phyloP scores from a whole-genome alignment of 2,329 filamentous ascomycete species.

The Coccinonectria pachysandricola region DNA sequence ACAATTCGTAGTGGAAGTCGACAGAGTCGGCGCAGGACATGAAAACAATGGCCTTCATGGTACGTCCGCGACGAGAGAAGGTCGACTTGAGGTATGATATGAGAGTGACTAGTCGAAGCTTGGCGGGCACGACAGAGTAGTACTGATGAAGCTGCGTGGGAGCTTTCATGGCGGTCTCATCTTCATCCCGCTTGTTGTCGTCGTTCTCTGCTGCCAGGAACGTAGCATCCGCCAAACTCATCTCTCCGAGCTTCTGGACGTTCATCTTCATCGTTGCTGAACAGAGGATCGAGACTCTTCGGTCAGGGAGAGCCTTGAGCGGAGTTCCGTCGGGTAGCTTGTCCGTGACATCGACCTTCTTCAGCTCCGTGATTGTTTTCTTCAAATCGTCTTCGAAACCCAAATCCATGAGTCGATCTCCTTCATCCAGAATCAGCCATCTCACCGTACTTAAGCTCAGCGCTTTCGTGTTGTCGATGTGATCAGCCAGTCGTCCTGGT shows the following conservation, averaged over 20 bases:
- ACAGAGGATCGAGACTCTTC: constrained; percentile 80
- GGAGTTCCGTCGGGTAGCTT: constrained; percentile 47
- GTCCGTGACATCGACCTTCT: constrained; percentile 49
- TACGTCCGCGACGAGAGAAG: constrained; percentile 77
- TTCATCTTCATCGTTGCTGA: constrained; percentile 98
- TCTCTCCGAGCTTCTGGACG: constrained; percentile 85
- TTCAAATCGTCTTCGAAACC: constrained; percentile 93
- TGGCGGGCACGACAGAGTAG: constrained; percentile 78
- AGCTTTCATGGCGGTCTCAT: constrained; percentile 56
- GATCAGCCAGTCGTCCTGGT: constrained; percentile 81
- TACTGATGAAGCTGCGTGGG: constrained; percentile 91
- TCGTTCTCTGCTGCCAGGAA: constrained; percentile 64
- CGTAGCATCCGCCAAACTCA: constrained; percentile 85
- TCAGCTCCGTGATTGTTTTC: constrained; percentile 72
- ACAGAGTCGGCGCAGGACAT: constrained; percentile 95
- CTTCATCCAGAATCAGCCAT: constrained; percentile 92
- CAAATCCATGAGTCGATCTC: constrained; percentile 95
- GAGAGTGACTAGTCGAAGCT: constrained; percentile 81
- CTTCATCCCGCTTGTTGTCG: constrained; percentile 33
- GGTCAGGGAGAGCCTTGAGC: constrained; percentile 57
- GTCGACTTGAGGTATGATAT: constrained; percentile 75
- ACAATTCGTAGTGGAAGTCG: constrained; percentile 87
- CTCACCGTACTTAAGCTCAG: constrained; percentile 80
- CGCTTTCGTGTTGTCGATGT: constrained; percentile 83
- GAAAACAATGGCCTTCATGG: constrained; percentile 96